Base-by-base conservation (phyloP, 129 eudicot species). In the Tanacetum coccineum region DNA sequence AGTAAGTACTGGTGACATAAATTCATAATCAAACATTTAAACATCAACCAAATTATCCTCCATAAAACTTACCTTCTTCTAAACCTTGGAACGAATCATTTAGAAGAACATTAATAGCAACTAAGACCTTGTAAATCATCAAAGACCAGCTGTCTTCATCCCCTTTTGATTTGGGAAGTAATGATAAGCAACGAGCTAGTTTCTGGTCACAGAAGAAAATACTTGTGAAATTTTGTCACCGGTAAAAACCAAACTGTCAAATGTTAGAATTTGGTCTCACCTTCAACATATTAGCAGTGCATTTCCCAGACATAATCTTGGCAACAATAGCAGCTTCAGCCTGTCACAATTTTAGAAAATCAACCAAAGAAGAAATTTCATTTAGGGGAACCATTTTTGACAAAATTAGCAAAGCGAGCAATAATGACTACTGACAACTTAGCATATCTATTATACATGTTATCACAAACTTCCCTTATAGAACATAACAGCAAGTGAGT, bases 101-200 rank as follows among this genome's bases (percentile, higher is more conserved):
- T 50, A 93, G 64, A 58, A 82, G 87, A 76, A 21, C 65, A 74
- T 78, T 82, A 11, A 93, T 67, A 49, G 82, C 79, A 36, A 93
- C 48, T 73, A 93, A 74, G 72, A 93, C 75, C 80, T 86, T 93
- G 44, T 81, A 85, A 85, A 93, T 81, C 98, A 88, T 78, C 74
- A 81, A 65, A 6, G 71, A 83, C 98, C 98, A 92, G 86, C 87
- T 88, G 22, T 84, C 95, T 76, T 73, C 91, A 64, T 88, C 95
- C 70, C 88, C 96, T 80, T 51, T 84, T 69, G 98, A 80, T 80
- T 86, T 86, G 22, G 98, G 96, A 80, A 93, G 98, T 70, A 75
- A 59, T 42, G 96, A 85, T 71, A 93, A 79, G 74, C 89, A 86
- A 78, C 49, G 71, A 59, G 84, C 87, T 62, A 93, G 87, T 69